Base-by-base conservation (phyloP, 1,284 basidiomycete genomes). In the Cutaneotrichosporon sp. region DNA sequence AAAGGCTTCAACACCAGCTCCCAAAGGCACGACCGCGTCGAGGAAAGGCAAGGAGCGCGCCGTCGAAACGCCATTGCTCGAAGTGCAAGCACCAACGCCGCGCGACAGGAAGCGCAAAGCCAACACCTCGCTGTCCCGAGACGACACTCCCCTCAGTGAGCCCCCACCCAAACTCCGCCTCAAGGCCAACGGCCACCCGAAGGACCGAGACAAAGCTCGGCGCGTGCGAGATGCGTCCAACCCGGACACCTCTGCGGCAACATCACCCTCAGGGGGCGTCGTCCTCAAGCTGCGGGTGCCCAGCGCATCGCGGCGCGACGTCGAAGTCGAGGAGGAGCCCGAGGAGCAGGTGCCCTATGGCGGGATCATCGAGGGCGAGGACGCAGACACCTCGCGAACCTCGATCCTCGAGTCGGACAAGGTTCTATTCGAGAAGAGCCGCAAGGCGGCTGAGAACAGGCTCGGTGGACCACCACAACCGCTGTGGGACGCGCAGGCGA, bases 381-480 rank as follows among this genome's bases (percentile, higher is more conserved):
- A 97, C 57, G 87, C 92, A 29, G 90, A 93, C 74, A 89, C 85
- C 29, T 80, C 83, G 20, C 87, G 86, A 67, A 94, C 93, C n/a
- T 76, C 80, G 6, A 86, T 94, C 42, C 76, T 79, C 1, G 78
- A 80, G n/a, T 72, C 75, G 10, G 95, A 99, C 76, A 89, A 90
- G 71, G 78, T 84, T 55, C 83, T 85, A 46, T 98, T 92, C 74
- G 89, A 95, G 66, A 83, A 82, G 64, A 90, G 89, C 70, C 84
- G 88, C 57, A 71, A 82, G 43, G 76, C 82, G 14, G 90, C 91
- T 33, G 92, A 95, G 80, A 87, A 63, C 6, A 69, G 71, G 51
- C 54, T 78, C 3, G 75, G 76, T 16, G 75, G 72, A 29, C 72
- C 74, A 27, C 66, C 71, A 9, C 65, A 59, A 33, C 64, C 69